Evolutionary conservation across 768 basidiomycete species (phyloP), one percentile per base, ranked within the genome.

Genomic region (Auricularia auricula-judae): DNA sequence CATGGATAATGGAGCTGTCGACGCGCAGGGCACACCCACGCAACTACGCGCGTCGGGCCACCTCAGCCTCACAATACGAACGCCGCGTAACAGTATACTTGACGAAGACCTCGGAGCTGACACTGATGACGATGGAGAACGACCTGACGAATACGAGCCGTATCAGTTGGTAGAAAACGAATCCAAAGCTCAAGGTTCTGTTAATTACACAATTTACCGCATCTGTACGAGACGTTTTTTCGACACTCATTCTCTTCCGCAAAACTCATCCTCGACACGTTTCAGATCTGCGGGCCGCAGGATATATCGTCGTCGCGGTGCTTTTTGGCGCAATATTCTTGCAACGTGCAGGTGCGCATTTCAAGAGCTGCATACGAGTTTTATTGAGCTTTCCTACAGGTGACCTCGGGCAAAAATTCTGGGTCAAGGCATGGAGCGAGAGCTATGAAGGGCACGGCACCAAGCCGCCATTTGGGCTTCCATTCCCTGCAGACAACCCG

Each of bases 1-100:
- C 69, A 73, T 89, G 10, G 76, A 76, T 1, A 71, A 77, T 16
- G 87, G 87, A 0, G 67, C 68, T 11, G 71, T 88, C 16, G 53
- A 79, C 2, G 78, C 80, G 21, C 80, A 82, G 67, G 86, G 86
- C 0, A 75, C 78, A 16, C 66, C 70, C 44, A 65, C 68, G 16
- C 74, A 72, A n/a, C 76, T 76, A 63, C 69, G 74, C 16, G 67
- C 67, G 4, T 68, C 69, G 60, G 74, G 74, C 12, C 16, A 59
- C 16, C 56, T 59, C 5, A 14, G 11, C 56, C 16, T n/a, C 11
- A 29, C 56, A 29, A 29, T 34, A 29, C 12, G 7, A 14, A 14
- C 56, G 56, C 11, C 56, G 23, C 12, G 29, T 5, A 59, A 33
- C 23, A 23, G 56, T n/a, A 23, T 14, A 8, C 18, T 33, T 18